Conservation (phyloP, 2,329 filamentous ascomycete genomes). For the Monascus ruber region DNA sequence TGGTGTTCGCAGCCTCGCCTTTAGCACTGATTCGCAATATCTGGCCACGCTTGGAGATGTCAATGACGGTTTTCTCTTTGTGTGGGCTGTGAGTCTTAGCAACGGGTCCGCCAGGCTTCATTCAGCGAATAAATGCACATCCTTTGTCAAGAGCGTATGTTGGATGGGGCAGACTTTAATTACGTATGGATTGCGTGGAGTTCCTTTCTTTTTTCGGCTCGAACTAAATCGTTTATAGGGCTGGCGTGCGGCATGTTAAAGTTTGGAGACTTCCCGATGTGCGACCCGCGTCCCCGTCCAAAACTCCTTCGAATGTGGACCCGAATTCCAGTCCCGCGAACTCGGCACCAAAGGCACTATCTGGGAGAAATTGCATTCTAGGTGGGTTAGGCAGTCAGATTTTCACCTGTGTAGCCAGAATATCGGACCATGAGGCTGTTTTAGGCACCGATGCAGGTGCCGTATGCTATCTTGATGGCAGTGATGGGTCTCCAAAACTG, state of each 20-base stretch:
- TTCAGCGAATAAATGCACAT: conserved; percentile 89
- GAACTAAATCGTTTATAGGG: conserved; percentile 19
- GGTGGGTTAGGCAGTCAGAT: conserved; percentile 70
- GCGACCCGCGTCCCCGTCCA: conserved; percentile 49
- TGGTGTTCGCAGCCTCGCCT: conserved; percentile 78
- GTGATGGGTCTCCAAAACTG: conserved; percentile 59
- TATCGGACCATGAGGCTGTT: conserved; percentile 64
- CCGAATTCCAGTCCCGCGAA: conserved; percentile 20
- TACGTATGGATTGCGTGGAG: conserved; percentile 40
- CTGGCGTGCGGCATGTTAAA: conserved; percentile 85
- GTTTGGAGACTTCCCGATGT: conserved; percentile 76
- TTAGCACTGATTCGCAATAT: conserved; percentile 76
- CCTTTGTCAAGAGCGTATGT: conserved; percentile 70
- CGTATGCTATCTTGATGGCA: conserved; percentile 77
- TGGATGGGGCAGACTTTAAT: conserved; percentile 81
- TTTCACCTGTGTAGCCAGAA: conserved; percentile 64
- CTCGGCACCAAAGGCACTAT: conserved; percentile 55
- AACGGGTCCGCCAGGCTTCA: conserved; percentile 67
- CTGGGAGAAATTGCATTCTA: conserved; percentile 78
- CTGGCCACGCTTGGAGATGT: conserved; percentile 77
- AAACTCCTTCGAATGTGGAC: conserved; percentile 43
- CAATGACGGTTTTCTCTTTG: conserved; percentile 87
- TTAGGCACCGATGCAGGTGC: conserved; percentile 81
- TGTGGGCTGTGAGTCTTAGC: conserved; percentile 78
- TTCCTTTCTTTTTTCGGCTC: background rate